Evolutionary conservation across 139 green algal species (phyloP).

Genomic region (Tetradesmus obliquus): DNA sequence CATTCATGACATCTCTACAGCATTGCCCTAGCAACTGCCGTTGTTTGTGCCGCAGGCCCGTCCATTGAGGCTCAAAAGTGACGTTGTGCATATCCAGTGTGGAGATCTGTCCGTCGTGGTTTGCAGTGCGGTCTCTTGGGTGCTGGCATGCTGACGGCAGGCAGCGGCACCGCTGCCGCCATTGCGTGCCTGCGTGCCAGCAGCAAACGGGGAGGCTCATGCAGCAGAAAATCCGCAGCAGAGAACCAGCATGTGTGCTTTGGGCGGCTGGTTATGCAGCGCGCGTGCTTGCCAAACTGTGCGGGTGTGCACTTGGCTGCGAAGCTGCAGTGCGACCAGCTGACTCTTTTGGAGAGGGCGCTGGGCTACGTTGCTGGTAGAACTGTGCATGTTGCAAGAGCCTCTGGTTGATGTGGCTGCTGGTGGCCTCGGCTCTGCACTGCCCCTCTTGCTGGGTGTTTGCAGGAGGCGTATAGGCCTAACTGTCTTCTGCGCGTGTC

Average conservation of each 20-base stretch:
- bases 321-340: too few species aligned
- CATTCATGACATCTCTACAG: not conserved
- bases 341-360: too few species aligned
- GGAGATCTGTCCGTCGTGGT: not conserved
- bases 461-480: too few species aligned
- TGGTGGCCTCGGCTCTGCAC: not conserved
- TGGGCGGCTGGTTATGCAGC: not conserved
- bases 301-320: not conserved
- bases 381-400: not conserved
- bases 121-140: not conserved
- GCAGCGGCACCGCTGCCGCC: too few species aligned
- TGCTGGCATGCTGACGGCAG: not conserved
- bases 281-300: not conserved
- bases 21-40: not conserved
- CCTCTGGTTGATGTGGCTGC: not conserved
- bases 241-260: not conserved
- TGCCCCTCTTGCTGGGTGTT: too few species aligned
- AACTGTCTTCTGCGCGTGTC: too few species aligned
- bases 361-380: not conserved
- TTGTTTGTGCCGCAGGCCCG: not conserved
- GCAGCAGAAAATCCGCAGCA: not conserved
- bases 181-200: not conserved
- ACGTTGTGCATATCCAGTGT: not conserved
- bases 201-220: not conserved
- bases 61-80: not conserved